Evolutionary conservation across 257 asterid species (phyloP).

Genomic region (Ocimum tenuiflorum): DNA sequence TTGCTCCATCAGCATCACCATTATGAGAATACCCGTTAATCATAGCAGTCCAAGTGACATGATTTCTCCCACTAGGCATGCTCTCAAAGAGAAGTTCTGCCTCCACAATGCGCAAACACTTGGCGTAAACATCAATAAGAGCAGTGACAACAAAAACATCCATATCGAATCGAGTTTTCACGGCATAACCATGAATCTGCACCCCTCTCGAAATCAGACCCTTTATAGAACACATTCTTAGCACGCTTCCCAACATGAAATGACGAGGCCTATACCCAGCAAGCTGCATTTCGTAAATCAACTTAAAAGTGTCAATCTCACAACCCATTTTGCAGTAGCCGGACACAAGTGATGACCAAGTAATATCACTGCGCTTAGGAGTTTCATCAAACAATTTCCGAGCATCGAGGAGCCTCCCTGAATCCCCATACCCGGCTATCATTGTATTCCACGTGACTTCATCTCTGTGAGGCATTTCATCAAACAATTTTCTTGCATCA

Average conservation of each 20-base stretch:
- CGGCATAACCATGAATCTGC: slow-evolving; percentile 58
- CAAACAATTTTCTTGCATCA: slow-evolving; percentile 64
- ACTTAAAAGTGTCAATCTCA: slow-evolving; percentile 44
- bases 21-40: slow-evolving; percentile 64
- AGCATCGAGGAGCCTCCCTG: slow-evolving; percentile 58
- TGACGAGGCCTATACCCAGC: slow-evolving; percentile 53
- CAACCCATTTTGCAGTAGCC: slow-evolving; percentile 70
- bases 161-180: slow-evolving; percentile 43
- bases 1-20: slow-evolving; percentile 39
- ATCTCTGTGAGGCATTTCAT: slow-evolving; percentile 57
- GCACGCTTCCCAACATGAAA: slow-evolving; percentile 56
- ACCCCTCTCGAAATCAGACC: slow-evolving; percentile 47
- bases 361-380: slow-evolving; percentile 43
- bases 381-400: slow-evolving; percentile 36
- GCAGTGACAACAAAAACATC: slow-evolving; percentile 64
- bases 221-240: slow-evolving; percentile 64
- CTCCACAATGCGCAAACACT: slow-evolving; percentile 41
- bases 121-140: slow-evolving; percentile 71
- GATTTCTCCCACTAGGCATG: slow-evolving; percentile 58
- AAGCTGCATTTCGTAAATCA: slow-evolving; percentile 56
- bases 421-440: slow-evolving; percentile 57
- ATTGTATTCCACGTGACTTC: slow-evolving; percentile 67
- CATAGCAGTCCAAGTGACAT: slow-evolving; percentile 93
- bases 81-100: slow-evolving; percentile 51
- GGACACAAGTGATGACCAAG: slow-evolving; percentile 79